These are phyloP conservation scores for Hyphodiscus hymeniophilus DNA, from an alignment of 495 filamentous ascomycete species.

Conservation along the genomic window DNA sequence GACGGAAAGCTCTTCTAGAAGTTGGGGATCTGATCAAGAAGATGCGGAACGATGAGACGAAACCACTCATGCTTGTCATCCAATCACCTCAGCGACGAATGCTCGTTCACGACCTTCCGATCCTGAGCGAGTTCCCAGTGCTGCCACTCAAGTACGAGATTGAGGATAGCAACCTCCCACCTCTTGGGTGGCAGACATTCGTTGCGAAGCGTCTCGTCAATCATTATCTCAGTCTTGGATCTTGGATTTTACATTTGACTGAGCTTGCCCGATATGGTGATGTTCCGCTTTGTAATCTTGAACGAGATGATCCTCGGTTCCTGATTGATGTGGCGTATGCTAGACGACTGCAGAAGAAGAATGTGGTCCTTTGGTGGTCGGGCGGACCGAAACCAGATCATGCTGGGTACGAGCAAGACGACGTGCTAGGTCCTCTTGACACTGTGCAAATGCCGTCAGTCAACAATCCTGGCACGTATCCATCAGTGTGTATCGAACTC, in stretches of 20 bases:
- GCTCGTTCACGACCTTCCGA: slow-evolving; percentile 76
- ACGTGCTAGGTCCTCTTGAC: slow-evolving; percentile 75
- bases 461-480: slow-evolving; percentile 87
- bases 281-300: slow-evolving; percentile 90
- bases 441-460: slow-evolving; percentile 89
- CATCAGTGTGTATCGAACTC: slow-evolving; percentile 93
- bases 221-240: slow-evolving; percentile 82
- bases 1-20: slow-evolving; percentile 80
- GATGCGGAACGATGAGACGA: slow-evolving; percentile 73
- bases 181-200: slow-evolving; percentile 89
- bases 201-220: slow-evolving; percentile 77
- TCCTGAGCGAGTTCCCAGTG: slow-evolving; percentile 76
- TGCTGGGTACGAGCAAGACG: slow-evolving; percentile 91
- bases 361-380: slow-evolving; percentile 98
- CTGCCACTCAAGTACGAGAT: slow-evolving; percentile 73
- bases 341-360: slow-evolving; percentile 78
- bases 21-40: slow-evolving; percentile 79
- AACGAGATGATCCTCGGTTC: slow-evolving; percentile 86
- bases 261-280: slow-evolving; percentile 87
- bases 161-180: slow-evolving; percentile 78
- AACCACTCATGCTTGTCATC: slow-evolving; percentile 73
- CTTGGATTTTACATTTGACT: slow-evolving; percentile 84
- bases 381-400: slow-evolving; percentile 79
- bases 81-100: slow-evolving; percentile 80
- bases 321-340: slow-evolving; percentile 96